phyloP scores from a whole-genome alignment of 495 filamentous ascomycete genomes.

The Annulohypoxylon maeteangense region DNA sequence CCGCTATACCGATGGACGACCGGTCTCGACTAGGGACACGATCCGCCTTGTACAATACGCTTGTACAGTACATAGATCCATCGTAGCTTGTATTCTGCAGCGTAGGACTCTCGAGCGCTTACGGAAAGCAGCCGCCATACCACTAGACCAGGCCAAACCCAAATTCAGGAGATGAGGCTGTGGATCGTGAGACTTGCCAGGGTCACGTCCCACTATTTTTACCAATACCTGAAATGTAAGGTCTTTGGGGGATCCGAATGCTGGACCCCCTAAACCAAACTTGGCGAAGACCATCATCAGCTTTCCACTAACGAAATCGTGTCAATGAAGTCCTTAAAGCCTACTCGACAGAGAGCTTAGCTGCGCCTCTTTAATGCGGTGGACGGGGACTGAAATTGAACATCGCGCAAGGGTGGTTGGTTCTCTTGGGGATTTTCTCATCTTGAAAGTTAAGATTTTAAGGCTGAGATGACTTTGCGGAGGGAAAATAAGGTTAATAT shows the following conservation, averaged over 20 bases:
- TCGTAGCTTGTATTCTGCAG: constrained; percentile 8
- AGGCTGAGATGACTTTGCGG: constrained; percentile 4
- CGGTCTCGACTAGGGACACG: constrained; percentile 16
- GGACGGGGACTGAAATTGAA: constrained; percentile 8
- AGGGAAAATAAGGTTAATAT: constrained; percentile 3
- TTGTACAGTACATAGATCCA: constrained; percentile 30
- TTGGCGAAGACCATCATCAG: constrained; percentile 38
- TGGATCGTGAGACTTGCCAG: constrained; percentile 34
- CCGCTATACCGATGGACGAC: constrained; percentile 22
- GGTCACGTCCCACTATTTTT: constrained; percentile 6
- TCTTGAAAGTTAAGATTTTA: constrained; percentile 3
- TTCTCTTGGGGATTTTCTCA: constrained; percentile 5
- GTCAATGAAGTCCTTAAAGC: constrained; percentile 1
- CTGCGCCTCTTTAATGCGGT: constrained; percentile 17
- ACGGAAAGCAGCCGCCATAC: constrained; percentile 23
- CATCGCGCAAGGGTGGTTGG: background rate
- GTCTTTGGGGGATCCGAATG: constrained; percentile 38
- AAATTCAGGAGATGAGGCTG: constrained; percentile 34
- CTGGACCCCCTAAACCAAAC: constrained; percentile 16
- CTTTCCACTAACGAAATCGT: constrained; percentile 20
- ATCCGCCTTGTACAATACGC: constrained; percentile 20
- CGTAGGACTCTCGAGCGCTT: constrained; percentile 27
- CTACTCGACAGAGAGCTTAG: constrained; percentile 6
- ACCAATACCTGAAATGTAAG: background rate
- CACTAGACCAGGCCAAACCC: constrained; percentile 18